Conservation (phyloP, 1,284 basidiomycete genomes). For the Pseudozyma tsukubaensis region DNA sequence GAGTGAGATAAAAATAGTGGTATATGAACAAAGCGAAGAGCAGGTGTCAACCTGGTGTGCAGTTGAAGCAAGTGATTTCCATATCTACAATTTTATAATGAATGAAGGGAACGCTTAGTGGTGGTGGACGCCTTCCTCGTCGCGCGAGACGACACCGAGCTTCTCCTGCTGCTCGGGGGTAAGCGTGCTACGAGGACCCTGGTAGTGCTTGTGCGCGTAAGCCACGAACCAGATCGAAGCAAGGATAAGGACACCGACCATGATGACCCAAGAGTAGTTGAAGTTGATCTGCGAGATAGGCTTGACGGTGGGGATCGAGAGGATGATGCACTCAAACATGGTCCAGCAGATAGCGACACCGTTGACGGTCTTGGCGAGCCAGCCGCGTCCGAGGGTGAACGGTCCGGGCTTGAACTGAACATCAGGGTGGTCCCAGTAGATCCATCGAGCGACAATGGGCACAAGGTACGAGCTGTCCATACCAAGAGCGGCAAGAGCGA, state of each 20-base stretch:
- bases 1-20: too few species aligned
- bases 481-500: constrained; percentile 76
- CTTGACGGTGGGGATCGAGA: constrained; percentile 55
- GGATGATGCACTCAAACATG: constrained; percentile 66
- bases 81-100: too few species aligned
- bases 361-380: constrained; percentile 77
- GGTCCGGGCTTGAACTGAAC: constrained; percentile 85
- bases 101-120: constrained; percentile 7
- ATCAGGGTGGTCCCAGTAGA: constrained; percentile 83
- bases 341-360: constrained; percentile 75
- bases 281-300: constrained; percentile 51
- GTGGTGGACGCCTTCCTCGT: constrained; percentile 45
- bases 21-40: too few species aligned
- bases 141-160: constrained; percentile 55
- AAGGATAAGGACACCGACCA: constrained; percentile 69
- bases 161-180: constrained; percentile 54
- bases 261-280: constrained; percentile 68
- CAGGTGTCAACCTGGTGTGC: too few species aligned
- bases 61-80: too few species aligned
- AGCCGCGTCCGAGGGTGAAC: constrained; percentile 82
- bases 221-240: constrained; percentile 70
- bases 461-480: constrained; percentile 77
- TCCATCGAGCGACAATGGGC: constrained; percentile 73
- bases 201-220: constrained; percentile 70
- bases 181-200: constrained; percentile 68